Base-by-base conservation (phyloP, 2,329 filamentous ascomycete species). In the Aureobasidium sp. region DNA sequence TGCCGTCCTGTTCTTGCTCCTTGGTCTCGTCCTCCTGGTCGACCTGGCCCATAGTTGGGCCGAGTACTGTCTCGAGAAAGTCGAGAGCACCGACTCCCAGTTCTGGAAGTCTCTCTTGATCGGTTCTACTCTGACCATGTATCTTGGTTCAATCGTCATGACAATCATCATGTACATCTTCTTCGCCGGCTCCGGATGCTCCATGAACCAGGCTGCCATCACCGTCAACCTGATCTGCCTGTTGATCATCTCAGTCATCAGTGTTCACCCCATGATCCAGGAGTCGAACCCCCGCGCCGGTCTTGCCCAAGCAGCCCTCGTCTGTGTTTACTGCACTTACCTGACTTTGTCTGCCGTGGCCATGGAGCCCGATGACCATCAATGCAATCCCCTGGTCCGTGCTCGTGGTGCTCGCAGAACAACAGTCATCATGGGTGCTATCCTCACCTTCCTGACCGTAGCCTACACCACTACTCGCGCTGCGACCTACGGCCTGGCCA, bases 41-140 rank as follows among this genome's bases (percentile, higher is more conserved):
- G 94, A 99, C 70, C 83, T 99, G 64, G 94, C 94, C 3, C 94
- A 99, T 73, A 91, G 88, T 49, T 99, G 94, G 92, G 94, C 94
- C 36, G 94, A 99, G 75, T 91, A 95, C 72, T 99, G 94, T 76
- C 84, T 97, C 61, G 86, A 88, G 67, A 91, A 96, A 79, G 97
- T 99, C 65, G 93, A 99, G 70, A 85, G 91, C 39, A 88, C 85
- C 49, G 91, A 97, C 72, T 96, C 91, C 5, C 83, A 83, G 44
- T 73, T 89, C 27, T 99, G 94, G 94, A 87, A 92, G 64, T 84
- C 85, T 31, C 79, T 97, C 62, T 83, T 99, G 57, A 92, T 99
- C 68, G 91, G 92, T 47, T 96, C 91, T 8, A 97, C 94, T 0
- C 76, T 97, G 63, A 84, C 88, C 75, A 99, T 99, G 94, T 99